Evolutionary conservation across 805 yeast genomes (phyloP).

Genomic region (Yarrowia divulgata): DNA sequence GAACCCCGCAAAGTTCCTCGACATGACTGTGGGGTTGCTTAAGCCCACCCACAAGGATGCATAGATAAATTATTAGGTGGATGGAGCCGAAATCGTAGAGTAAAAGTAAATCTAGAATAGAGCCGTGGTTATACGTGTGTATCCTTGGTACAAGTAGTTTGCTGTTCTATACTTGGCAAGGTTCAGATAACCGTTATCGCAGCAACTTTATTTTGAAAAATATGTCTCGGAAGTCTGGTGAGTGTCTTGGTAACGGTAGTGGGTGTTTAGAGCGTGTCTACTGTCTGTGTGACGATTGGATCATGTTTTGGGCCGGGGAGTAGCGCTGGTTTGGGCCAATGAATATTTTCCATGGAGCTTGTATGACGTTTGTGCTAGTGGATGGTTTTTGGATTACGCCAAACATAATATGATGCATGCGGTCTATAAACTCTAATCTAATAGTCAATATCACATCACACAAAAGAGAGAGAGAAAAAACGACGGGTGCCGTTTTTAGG

Average conservation of each 20-base stretch:
- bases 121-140: not conserved
- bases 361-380: conserved; percentile 14
- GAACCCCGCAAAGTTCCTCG: conserved; percentile 36
- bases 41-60: conserved; percentile 37
- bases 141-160: conserved; percentile 2
- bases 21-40: conserved; percentile 30
- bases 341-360: not conserved
- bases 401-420: conserved; percentile 13
- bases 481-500: not conserved
- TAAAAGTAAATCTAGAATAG: too few species aligned
- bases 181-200: conserved; percentile 37
- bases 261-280: not conserved
- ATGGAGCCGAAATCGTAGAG: not conserved
- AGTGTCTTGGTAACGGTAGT: not conserved
- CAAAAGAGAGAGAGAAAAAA: not conserved
- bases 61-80: conserved; percentile 36
- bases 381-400: not conserved
- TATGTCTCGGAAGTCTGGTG: conserved; percentile 10
- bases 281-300: not conserved
- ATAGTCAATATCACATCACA: not conserved
- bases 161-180: conserved; percentile 36
- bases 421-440: not conserved
- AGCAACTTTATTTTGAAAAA: conserved; percentile 4
- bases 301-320: not conserved
- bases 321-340: not conserved